Evolutionary conservation across 208 protist genomes (phyloP).

Genomic region (Trypanosoma caninum): DNA sequence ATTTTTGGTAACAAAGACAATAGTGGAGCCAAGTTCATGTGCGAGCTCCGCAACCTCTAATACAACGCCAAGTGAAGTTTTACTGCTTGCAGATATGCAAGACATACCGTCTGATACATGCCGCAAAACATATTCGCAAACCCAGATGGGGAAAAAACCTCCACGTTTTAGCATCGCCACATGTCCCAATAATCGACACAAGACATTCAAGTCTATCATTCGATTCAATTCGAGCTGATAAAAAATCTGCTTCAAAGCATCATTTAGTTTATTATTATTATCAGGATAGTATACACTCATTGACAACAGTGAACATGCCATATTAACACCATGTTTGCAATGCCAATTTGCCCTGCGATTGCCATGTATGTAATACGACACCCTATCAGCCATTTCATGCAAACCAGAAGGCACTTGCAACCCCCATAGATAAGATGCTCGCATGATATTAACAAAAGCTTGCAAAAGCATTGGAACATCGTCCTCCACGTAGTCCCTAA

Average conservation of each 20-base stretch:
- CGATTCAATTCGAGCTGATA: background rate
- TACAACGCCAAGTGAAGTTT: background rate
- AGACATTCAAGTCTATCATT: background rate
- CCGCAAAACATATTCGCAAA: background rate
- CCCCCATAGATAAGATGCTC: background rate
- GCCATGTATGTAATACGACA: slow-evolving; percentile 15
- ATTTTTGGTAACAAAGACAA: slow-evolving; percentile 4
- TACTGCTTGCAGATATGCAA: background rate
- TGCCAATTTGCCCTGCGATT: slow-evolving; percentile 6
- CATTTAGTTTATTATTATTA: background rate
- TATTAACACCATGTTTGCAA: slow-evolving; percentile 5
- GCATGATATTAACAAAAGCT: slow-evolving; percentile 8
- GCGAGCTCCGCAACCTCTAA: slow-evolving; percentile 3
- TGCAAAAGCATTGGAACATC: slow-evolving; percentile 24
- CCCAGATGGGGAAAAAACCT: background rate
- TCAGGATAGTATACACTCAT: background rate
- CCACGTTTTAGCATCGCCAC: background rate
- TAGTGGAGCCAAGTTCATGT: slow-evolving; percentile 7
- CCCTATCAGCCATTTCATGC: slow-evolving; percentile 3
- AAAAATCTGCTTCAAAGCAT: background rate
- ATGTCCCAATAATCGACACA: slow-evolving; percentile 1
- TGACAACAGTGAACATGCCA: background rate
- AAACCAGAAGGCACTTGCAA: background rate
- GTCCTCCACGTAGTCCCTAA: slow-evolving; percentile 9
- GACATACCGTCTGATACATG: background rate